These are phyloP conservation scores for Obba rivulosa DNA, from an alignment of 768 basidiomycete genomes.

Conservation along the genomic window DNA sequence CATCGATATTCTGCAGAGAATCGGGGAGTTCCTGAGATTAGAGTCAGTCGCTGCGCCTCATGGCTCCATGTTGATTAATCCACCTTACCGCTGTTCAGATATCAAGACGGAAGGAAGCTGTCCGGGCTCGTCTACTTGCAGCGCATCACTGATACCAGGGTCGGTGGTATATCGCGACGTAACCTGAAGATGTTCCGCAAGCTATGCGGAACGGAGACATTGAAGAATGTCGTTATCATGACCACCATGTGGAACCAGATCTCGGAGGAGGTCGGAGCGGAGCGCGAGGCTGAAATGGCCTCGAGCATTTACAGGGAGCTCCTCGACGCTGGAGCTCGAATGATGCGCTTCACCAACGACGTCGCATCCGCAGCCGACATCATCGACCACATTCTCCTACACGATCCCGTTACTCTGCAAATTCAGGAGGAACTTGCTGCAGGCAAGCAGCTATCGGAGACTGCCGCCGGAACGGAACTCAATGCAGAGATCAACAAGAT, in stretches of 20 bases:
- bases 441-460: slow-evolving; percentile 5
- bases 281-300: slow-evolving; percentile 13
- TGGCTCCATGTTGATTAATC: neutral
- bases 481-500: no score
- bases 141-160: slow-evolving; percentile 29
- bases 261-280: neutral
- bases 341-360: slow-evolving; percentile 8
- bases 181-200: slow-evolving; percentile 30
- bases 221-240: slow-evolving; percentile 27
- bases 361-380: slow-evolving; percentile 5
- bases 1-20: slow-evolving; percentile 1
- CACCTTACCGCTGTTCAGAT: neutral
- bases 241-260: slow-evolving; percentile 36
- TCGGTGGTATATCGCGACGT: slow-evolving; percentile 25
- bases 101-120: slow-evolving; percentile 12
- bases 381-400: neutral
- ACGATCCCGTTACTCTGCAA: slow-evolving; percentile 1
- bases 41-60: neutral
- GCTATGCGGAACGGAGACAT: slow-evolving; percentile 28
- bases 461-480: slow-evolving; percentile 13
- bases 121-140: slow-evolving; percentile 31
- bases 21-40: neutral
- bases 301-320: slow-evolving; percentile 9
- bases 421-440: slow-evolving; percentile 11
- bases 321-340: slow-evolving; percentile 5